Conservation (phyloP, 768 basidiomycete species). For the Trametes elegans region DNA sequence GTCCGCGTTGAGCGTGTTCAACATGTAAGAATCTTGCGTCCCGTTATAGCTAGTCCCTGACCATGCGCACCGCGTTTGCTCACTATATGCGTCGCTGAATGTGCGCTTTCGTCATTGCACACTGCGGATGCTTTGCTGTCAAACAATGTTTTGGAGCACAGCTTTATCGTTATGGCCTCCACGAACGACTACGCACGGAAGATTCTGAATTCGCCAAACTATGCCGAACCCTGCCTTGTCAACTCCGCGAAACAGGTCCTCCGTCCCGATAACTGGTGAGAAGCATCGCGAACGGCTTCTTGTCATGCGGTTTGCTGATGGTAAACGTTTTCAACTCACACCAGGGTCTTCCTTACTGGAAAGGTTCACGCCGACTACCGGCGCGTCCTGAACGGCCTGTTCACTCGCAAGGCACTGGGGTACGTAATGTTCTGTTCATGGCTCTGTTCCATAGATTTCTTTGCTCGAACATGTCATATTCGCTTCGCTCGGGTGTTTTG, state of each 20-base stretch:
- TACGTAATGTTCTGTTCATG: slow-evolving; percentile 37
- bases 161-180: slow-evolving; percentile 98
- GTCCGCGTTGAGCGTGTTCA: slow-evolving; percentile 92
- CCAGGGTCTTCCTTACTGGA: slow-evolving; percentile 95
- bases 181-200: slow-evolving; percentile 92
- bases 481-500: background rate
- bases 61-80: background rate
- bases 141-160: slow-evolving; percentile 32
- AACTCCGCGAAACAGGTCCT: slow-evolving; percentile 88
- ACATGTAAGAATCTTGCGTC: slow-evolving; percentile 59
- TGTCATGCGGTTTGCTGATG: background rate
- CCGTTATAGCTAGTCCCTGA: slow-evolving; percentile 15
- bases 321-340: slow-evolving; percentile 4
- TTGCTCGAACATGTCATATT: too few species aligned
- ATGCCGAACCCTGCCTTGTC: slow-evolving; percentile 94
- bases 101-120: background rate
- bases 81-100: background rate
- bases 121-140: background rate
- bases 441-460: background rate
- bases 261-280: slow-evolving; percentile 81
- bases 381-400: slow-evolving; percentile 83
- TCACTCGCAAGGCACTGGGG: slow-evolving; percentile 93
- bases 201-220: slow-evolving; percentile 90
- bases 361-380: slow-evolving; percentile 94
- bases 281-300: too few species aligned